Percentiles rank a stretch among this genome's conserved stretches.
Conservation (phyloP, 257 asterid genomes). For the Lavandula angustifolia region DNA sequence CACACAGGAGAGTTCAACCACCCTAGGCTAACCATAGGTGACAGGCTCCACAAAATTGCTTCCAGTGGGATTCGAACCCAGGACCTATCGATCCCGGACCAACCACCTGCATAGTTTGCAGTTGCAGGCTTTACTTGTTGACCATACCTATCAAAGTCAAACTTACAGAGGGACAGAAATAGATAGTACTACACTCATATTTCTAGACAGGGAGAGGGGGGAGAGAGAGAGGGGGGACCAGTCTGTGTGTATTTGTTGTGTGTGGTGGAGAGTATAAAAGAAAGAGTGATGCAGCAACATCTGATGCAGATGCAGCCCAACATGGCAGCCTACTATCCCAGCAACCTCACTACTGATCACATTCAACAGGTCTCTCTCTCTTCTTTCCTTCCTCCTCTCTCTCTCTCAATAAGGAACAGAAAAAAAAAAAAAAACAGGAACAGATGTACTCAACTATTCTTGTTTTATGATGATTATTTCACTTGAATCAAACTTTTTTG, state of each 20-base stretch:
- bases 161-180: conserved; percentile 39
- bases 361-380: conserved; percentile 78
- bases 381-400: background rate
- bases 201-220: conserved; percentile 28
- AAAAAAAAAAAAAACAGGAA: too few relatives aligned
- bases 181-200: conserved; percentile 21
- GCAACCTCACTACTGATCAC: conserved; percentile 97
- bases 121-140: conserved; percentile 38
- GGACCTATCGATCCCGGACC: too few relatives aligned
- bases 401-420: too few relatives aligned
- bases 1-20: too few relatives aligned
- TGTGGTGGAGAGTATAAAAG: conserved; percentile 48
- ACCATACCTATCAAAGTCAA: conserved; percentile 39
- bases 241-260: conserved; percentile 5
- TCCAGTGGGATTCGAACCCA: too few relatives aligned
- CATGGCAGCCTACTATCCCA: conserved; percentile 98
- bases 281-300: conserved; percentile 77
- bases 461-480: conserved; percentile 15
- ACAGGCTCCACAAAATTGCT: too few relatives aligned
- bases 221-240: background rate
- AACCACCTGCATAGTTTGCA: background rate
- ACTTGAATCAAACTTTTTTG: background rate
- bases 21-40: too few relatives aligned
- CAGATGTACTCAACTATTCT: conserved; percentile 1
- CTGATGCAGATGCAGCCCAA: conserved; percentile 99